A percentile compares a stretch with the other conserved stretches of the same genome.
phyloP scores from a whole-genome alignment of 1,284 basidiomycete species.

The Meripilus lineatus region DNA sequence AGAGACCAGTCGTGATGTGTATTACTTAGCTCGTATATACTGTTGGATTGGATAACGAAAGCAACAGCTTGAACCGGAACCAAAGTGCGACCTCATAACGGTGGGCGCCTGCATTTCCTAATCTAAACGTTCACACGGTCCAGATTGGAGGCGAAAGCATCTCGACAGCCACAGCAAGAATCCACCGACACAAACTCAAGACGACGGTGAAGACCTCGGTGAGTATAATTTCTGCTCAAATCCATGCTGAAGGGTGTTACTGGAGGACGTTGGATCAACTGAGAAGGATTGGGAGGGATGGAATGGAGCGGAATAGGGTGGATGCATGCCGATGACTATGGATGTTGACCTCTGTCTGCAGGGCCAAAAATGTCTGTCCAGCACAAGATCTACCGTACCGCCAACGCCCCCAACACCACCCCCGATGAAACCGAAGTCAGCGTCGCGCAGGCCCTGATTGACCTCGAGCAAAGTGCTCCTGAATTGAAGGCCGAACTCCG shows the following conservation, averaged over 20 bases:
- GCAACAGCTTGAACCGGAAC: not conserved
- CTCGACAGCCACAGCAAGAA: constrained; percentile 10
- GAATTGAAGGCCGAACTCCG: constrained; percentile 97
- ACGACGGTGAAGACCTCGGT: constrained; percentile 41
- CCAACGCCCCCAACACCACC: constrained; percentile 87
- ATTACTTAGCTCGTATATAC: too few species aligned
- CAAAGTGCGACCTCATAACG: not conserved
- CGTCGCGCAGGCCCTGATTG: constrained; percentile 95
- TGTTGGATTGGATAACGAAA: not conserved
- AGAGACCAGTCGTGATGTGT: constrained; percentile 28
- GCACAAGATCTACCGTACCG: constrained; percentile 92
- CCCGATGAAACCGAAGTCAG: constrained; percentile 91
- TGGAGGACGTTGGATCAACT: too few species aligned
- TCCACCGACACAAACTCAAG: constrained; percentile 27
- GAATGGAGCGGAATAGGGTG: constrained; percentile 40
- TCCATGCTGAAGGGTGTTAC: too few species aligned
- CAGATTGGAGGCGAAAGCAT: constrained; percentile 1
- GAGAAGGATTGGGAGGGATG: constrained; percentile 16
- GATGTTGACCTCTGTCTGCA: constrained; percentile 40
- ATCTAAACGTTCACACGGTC: not conserved
- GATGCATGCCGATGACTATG: constrained; percentile 33
- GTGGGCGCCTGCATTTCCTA: not conserved
- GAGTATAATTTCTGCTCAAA: constrained; percentile 35
- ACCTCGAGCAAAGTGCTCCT: constrained; percentile 97
- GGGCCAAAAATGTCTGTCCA: constrained; percentile 65